These are phyloP conservation scores for Pilasporangium apinafurcum DNA, from an alignment of 352 stramenopile genomes.

Conservation along the genomic window DNA sequence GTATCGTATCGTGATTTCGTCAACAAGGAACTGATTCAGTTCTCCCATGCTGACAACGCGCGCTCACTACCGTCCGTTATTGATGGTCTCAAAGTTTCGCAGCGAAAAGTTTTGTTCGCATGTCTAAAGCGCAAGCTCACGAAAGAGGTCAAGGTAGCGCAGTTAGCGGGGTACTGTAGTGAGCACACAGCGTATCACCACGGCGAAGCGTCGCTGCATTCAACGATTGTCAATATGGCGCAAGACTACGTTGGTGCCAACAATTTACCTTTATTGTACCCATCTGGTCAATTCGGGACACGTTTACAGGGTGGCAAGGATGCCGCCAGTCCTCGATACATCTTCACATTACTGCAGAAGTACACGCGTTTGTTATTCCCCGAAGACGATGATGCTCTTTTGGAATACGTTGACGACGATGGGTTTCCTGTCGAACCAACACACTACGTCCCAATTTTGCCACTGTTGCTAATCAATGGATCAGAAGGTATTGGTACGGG, in stretches of 20 bases:
- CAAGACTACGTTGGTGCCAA: constrained; percentile 98
- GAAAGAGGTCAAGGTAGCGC: constrained; percentile 99
- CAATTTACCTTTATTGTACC: constrained; percentile 97
- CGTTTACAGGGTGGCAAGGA: constrained; percentile 98
- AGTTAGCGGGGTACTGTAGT: constrained; percentile 98
- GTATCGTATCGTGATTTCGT: constrained; percentile 97
- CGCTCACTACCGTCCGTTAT: constrained; percentile 95
- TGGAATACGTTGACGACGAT: constrained; percentile 97
- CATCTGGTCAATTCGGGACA: constrained; percentile 99
- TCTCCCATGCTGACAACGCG: constrained; percentile 95
- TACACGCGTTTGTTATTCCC: constrained; percentile 97
- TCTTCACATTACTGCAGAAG: constrained; percentile 96
- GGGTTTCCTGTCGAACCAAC: constrained; percentile 96
- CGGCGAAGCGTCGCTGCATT: constrained; percentile 96
- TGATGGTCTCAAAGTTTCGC: constrained; percentile 97
- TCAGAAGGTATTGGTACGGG: constrained; percentile 98
- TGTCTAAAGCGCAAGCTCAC: constrained; percentile 99
- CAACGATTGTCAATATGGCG: constrained; percentile 99
- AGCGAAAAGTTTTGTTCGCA: constrained; percentile 96
- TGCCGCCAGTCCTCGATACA: constrained; percentile 96
- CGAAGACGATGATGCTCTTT: constrained; percentile 96
- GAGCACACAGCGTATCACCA: constrained; percentile 99
- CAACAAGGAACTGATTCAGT: constrained; percentile 98
- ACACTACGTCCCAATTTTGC: constrained; percentile 96
- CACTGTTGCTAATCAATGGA: constrained; percentile 97